Evolutionary conservation across 331 rosid species (phyloP).

Genomic region (Spiraea crenata): DNA sequence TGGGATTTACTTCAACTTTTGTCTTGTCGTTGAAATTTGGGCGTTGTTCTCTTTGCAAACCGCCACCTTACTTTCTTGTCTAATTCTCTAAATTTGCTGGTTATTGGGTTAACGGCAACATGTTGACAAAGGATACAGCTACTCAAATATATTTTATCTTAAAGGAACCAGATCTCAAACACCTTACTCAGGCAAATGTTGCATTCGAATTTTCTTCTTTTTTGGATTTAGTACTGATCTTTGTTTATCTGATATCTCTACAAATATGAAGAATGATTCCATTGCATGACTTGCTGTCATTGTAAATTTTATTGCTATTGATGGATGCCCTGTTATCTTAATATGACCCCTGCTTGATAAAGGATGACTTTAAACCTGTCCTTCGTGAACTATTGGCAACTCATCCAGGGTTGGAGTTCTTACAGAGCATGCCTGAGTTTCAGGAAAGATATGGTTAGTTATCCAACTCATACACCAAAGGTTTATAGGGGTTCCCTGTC

Average conservation of each 20-base stretch:
- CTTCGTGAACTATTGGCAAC: conserved; percentile 93
- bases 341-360: conserved; percentile 25
- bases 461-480: conserved; percentile 6
- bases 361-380: conserved; percentile 98
- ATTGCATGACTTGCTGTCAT: neutral
- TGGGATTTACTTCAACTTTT: too few species aligned
- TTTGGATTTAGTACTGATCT: neutral
- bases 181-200: conserved; percentile 73
- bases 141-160: conserved; percentile 80
- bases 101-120: conserved; percentile 85
- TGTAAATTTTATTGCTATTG: neutral
- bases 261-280: neutral
- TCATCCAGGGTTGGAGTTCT: conserved; percentile 97
- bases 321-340: conserved; percentile 15
- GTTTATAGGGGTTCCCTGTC: neutral
- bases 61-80: conserved; percentile 12
- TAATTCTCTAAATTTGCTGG: conserved; percentile 52
- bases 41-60: conserved; percentile 8
- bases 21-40: conserved; percentile 11
- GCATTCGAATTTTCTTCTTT: neutral
- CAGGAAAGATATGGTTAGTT: conserved; percentile 97
- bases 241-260: conserved; percentile 4
- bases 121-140: conserved; percentile 81
- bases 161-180: conserved; percentile 80
- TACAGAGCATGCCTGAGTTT: conserved; percentile 97